phyloP scores from a whole-genome alignment of 2,329 filamentous ascomycete species.

The Fusarium sp. region DNA sequence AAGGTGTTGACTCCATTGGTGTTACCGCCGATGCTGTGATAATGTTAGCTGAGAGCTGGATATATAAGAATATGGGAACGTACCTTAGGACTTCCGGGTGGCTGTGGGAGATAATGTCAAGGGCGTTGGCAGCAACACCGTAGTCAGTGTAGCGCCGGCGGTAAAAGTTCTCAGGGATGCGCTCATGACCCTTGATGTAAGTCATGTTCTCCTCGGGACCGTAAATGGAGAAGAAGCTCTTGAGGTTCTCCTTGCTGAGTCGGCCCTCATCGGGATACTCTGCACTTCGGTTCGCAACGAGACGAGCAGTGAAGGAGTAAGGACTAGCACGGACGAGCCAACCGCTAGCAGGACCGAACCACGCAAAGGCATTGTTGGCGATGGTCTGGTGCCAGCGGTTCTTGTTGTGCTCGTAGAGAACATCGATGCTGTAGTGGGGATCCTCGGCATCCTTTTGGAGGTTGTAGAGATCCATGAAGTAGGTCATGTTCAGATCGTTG shows the following conservation, averaged over 20 bases:
- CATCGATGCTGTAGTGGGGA: conserved; percentile 49
- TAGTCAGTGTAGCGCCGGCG: conserved; percentile 55
- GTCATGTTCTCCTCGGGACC: conserved; percentile 51
- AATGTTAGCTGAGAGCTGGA: not conserved
- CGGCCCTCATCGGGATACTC: conserved; percentile 52
- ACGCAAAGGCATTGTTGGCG: conserved; percentile 63
- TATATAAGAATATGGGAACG: not conserved
- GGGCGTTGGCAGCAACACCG: conserved; percentile 54
- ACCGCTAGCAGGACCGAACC: conserved; percentile 64
- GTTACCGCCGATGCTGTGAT: conserved; percentile 61
- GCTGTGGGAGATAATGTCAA: conserved; percentile 54
- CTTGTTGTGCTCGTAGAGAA: conserved; percentile 56
- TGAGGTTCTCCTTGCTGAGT: conserved; percentile 51
- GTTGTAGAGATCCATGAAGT: conserved; percentile 61
- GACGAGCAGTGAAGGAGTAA: conserved; percentile 56
- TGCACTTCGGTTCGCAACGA: conserved; percentile 57
- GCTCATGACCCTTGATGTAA: conserved; percentile 61
- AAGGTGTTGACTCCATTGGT: conserved; percentile 63
- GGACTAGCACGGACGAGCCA: conserved; percentile 61
- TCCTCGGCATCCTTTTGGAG: conserved; percentile 53
- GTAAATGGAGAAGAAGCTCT: conserved; percentile 60
- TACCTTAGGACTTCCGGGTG: conserved; percentile 54
- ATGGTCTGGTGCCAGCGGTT: conserved; percentile 60
- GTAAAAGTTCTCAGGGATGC: conserved; percentile 65
- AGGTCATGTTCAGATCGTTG: conserved; percentile 62